Conservation (phyloP, 164 flowering plant genomes). For the Chimonanthus salicifolius region DNA sequence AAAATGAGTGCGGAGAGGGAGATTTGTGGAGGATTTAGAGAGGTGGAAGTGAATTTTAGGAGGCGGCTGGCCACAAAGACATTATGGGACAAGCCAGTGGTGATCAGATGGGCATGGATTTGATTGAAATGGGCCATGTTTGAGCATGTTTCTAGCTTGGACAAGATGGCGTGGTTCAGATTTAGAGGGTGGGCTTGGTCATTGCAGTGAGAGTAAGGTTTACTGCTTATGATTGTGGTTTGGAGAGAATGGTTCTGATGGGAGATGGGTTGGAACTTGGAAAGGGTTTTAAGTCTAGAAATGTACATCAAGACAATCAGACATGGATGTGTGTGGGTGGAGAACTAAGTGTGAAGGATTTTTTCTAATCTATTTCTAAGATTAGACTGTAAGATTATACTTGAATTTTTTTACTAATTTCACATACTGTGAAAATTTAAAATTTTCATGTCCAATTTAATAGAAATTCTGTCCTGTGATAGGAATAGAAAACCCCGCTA, state of each 20-base stretch:
- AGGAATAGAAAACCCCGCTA: no score
- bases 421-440: no score
- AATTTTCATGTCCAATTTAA: no score
- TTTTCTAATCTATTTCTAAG: no score
- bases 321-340: no score
- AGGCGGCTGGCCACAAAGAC: slow-evolving; percentile 17
- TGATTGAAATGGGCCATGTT: slow-evolving; percentile 17
- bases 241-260: background rate
- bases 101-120: slow-evolving; percentile 17
- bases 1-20: slow-evolving; percentile 12
- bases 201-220: background rate
- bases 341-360: no score
- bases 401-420: no score
- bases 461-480: no score
- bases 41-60: slow-evolving; percentile 8
- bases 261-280: background rate
- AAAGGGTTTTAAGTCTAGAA: background rate
- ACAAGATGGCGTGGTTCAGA: slow-evolving; percentile 16
- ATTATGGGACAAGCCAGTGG: slow-evolving; percentile 11
- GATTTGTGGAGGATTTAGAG: slow-evolving; percentile 9
- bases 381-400: no score
- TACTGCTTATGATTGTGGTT: background rate
- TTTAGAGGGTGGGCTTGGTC: slow-evolving; percentile 6
- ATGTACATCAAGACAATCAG: background rate
- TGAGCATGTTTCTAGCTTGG: slow-evolving; percentile 13